Evolutionary conservation across 768 basidiomycete species (phyloP), one percentile per base, ranked within the genome.

Genomic region (Sarcodon aspratus): DNA sequence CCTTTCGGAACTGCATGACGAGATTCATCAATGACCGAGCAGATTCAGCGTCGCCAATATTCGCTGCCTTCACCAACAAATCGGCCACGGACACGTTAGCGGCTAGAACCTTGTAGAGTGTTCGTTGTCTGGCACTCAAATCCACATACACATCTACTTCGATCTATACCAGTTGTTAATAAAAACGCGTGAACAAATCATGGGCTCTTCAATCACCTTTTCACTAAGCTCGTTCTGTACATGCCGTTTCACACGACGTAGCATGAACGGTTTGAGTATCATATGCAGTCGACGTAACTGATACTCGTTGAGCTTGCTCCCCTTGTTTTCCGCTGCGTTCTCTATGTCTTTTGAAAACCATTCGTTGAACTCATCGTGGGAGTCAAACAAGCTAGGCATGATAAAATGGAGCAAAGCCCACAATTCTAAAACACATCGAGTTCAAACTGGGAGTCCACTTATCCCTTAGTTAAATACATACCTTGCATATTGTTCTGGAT

Each of bases 281-380:
- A 98, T 96, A 61, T 99, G 96, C 52, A 99, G 67, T 36, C 96
- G 82, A 45, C 92, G 79, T 40, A 99, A 70, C 63, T 99, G 96
- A 62, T 96, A 84, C 61, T 96, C 94, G 60, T 95, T 96, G 55
- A 98, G 72, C 61, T 83, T 88, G 64, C 85, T 82, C 6, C 87
- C 89, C 57, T 90, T 88, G 61, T 92, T 93, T 63, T 92, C 93
- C 4, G 79, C 80, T 13, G 90, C 91, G 60, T 88, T 94, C 69
- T 99, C 96, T 48, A 98, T 97, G 59, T 97, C 96, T 66, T 97
- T 96, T 9, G 95, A 96, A 64, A 99, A 99, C 96, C 96, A 99
- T 64, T 98, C 95, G 61, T 87, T 92, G 72, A 99, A 99, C 67
- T 99, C 96, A 60, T 98, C 94, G 59, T 98, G 94, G 11, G 94